phyloP scores from a whole-genome alignment of 2,329 filamentous ascomycete species.

The Kalmusia sp. region DNA sequence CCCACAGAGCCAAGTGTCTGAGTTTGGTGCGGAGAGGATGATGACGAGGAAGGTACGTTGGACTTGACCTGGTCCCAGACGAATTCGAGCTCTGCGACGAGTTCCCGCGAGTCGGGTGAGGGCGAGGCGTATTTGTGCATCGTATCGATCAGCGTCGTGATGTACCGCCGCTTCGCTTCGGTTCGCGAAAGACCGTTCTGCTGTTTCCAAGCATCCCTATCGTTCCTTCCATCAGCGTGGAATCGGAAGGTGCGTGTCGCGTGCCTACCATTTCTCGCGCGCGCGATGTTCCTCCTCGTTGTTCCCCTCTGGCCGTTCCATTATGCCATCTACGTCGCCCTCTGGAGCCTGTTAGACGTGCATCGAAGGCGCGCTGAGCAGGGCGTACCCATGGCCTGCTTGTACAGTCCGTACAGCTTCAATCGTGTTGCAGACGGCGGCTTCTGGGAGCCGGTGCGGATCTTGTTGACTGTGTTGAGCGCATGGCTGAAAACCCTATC shows the following conservation, averaged over 20 bases:
- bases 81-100: slow-evolving; percentile 95
- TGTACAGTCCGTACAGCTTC: slow-evolving; percentile 96
- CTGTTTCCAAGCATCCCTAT: slow-evolving; percentile 89
- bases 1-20: slow-evolving; percentile 42
- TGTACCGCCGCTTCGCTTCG: slow-evolving; percentile 92
- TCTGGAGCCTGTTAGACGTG: slow-evolving; percentile 58
- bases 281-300: slow-evolving; percentile 61
- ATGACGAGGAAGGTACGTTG: slow-evolving; percentile 71
- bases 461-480: slow-evolving; percentile 97
- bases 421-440: slow-evolving; percentile 86
- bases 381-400: slow-evolving; percentile 83
- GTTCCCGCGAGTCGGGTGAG: slow-evolving; percentile 82
- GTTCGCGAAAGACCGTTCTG: slow-evolving; percentile 84
- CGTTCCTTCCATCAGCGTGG: slow-evolving; percentile 8
- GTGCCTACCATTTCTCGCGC: slow-evolving; percentile 70
- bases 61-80: slow-evolving; percentile 98
- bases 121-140: slow-evolving; percentile 94
- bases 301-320: slow-evolving; percentile 74
- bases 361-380: neutral
- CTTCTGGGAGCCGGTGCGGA: slow-evolving; percentile 89
- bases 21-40: slow-evolving; percentile 48
- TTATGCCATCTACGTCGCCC: slow-evolving; percentile 92
- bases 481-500: slow-evolving; percentile 99
- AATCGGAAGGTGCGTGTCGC: slow-evolving; percentile 12
- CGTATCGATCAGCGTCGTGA: slow-evolving; percentile 91